Conservation (phyloP, 2,329 filamentous ascomycete genomes). For the Anisogramma anomala region DNA sequence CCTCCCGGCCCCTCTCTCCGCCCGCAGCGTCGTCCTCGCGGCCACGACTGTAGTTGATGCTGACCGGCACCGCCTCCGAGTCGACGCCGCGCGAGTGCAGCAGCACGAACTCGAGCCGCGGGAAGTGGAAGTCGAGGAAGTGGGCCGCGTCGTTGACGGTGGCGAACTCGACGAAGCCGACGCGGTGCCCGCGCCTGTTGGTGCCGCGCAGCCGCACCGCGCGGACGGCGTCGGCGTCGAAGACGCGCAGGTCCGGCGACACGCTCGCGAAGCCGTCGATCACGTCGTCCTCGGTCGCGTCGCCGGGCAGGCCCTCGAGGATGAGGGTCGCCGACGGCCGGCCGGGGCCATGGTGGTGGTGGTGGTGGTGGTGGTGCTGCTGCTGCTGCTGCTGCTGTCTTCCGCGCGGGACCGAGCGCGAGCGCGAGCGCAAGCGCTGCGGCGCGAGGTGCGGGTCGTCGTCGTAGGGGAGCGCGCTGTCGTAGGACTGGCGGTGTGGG, state of each 20-base stretch:
- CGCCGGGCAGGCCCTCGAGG: conserved; percentile 40
- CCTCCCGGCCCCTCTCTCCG: conserved; percentile 14
- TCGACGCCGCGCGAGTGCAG: conserved; percentile 20
- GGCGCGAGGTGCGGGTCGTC: conserved; percentile 7
- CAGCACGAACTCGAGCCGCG: conserved; percentile 25
- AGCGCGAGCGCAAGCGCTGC: conserved; percentile 8
- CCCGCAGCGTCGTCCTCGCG: conserved; percentile 21
- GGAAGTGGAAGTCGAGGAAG: conserved; percentile 28
- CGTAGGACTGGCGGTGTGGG: conserved; percentile 3
- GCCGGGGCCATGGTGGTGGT: conserved; percentile 1
- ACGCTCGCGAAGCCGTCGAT: conserved; percentile 15
- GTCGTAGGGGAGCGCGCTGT: conserved; percentile 12
- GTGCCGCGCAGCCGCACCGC: conserved; percentile 13
- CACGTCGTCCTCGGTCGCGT: conserved; percentile 36
- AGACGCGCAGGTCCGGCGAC: conserved; percentile 10
- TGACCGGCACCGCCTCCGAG: conserved; percentile 21
- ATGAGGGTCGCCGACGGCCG: conserved; percentile 29
- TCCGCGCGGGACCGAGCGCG: conserved; percentile 6
- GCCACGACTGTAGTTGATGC: conserved; percentile 26
- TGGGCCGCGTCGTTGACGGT: conserved; percentile 27
- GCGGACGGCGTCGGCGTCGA: conserved; percentile 14
- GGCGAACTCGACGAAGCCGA: conserved; percentile 31
- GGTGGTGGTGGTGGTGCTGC: neutral
- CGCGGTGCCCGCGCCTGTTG: conserved; percentile 20
- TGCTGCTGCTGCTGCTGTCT: too few relatives aligned